A percentile compares a stretch with the other conserved stretches of the same genome.
Evolutionary conservation across 345 rosid genomes (phyloP).

Genomic region (Salix purpurea): DNA sequence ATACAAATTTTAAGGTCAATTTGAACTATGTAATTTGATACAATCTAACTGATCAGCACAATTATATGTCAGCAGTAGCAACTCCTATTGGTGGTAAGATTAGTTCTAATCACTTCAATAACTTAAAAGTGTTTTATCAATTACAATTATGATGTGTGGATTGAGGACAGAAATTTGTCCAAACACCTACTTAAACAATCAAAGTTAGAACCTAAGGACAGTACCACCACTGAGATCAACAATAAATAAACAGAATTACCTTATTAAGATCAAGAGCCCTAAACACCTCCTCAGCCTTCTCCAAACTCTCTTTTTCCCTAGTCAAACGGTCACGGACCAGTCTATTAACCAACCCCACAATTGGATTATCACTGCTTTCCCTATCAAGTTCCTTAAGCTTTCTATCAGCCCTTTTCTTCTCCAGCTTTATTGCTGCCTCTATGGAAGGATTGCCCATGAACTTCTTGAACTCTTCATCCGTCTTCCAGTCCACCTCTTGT

Average conservation of each 20-base stretch:
- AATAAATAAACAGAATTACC: conserved; percentile 37
- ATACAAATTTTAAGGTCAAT: too few species aligned
- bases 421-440: conserved; percentile 93
- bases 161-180: neutral
- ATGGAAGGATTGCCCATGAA: conserved; percentile 96
- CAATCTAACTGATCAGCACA: too few species aligned
- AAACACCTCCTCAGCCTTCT: conserved; percentile 77
- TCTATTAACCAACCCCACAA: conserved; percentile 51
- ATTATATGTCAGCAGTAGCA: too few species aligned
- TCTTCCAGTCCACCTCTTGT: conserved; percentile 91
- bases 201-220: neutral
- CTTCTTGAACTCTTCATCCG: conserved; percentile 88
- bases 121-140: too few species aligned
- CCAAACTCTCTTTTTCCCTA: conserved; percentile 75
- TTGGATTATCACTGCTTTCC: conserved; percentile 48
- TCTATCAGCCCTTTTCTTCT: conserved; percentile 89
- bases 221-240: neutral
- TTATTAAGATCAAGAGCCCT: conserved; percentile 90
- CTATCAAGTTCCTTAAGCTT: conserved; percentile 78
- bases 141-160: too few species aligned
- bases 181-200: neutral
- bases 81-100: too few species aligned
- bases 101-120: too few species aligned
- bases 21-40: too few species aligned
- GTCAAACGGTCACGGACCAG: conserved; percentile 56